These are phyloP conservation scores for Spinellus fusiger DNA, from an alignment of 192 early-diverging fungal species.

Conservation along the genomic window DNA sequence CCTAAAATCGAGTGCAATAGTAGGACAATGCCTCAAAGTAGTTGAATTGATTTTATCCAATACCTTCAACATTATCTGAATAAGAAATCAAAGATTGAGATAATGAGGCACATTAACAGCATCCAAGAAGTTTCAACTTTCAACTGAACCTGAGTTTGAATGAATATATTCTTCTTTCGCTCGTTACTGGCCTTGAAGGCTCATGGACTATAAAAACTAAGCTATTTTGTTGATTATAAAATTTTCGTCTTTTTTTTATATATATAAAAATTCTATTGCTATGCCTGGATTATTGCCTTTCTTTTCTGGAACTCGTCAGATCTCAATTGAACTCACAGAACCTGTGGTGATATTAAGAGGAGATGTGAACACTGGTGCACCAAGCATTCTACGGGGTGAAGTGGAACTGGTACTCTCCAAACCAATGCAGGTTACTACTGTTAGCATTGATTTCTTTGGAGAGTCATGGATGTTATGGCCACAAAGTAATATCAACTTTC, in stretches of 20 bases:
- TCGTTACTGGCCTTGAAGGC: too few species aligned
- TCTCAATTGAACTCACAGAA: constrained; percentile 27
- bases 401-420: constrained; percentile 18
- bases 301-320: constrained; percentile 19
- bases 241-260: neutral
- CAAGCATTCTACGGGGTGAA: constrained; percentile 20
- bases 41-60: too few species aligned
- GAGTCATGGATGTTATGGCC: constrained; percentile 29
- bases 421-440: constrained; percentile 6
- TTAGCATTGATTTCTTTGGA: constrained; percentile 22
- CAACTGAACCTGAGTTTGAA: too few species aligned
- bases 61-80: too few species aligned
- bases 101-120: too few species aligned
- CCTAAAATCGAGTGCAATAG: too few species aligned
- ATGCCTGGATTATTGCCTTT: constrained; percentile 9
- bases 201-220: too few species aligned
- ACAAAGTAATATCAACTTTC: constrained; percentile 24
- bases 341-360: constrained; percentile 23
- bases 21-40: too few species aligned
- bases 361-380: constrained; percentile 1
- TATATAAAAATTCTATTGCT: neutral
- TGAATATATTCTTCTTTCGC: too few species aligned
- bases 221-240: too few species aligned
- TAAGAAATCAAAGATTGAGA: too few species aligned
- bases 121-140: too few species aligned